Conservation (phyloP, 2,329 filamentous ascomycete genomes). For the Trichophyton benhamiae region DNA sequence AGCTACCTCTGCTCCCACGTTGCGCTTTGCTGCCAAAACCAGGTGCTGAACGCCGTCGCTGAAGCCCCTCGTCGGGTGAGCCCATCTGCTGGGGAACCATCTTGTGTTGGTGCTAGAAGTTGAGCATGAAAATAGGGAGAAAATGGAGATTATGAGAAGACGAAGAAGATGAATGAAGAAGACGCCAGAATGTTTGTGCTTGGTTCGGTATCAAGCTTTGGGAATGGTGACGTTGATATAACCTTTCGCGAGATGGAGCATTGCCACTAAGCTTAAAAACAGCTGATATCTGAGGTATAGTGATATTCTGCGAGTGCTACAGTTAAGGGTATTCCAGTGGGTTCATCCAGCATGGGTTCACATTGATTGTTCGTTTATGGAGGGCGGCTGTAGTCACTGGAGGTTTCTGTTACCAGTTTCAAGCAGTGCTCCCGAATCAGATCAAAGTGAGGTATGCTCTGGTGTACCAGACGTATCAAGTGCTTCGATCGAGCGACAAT, state of each 20-base stretch:
- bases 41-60: conserved; percentile 7
- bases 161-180: background rate
- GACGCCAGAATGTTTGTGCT: background rate
- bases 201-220: background rate
- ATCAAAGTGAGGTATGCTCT: too few species aligned
- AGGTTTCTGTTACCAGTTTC: too few species aligned
- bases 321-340: background rate
- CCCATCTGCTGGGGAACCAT: conserved; percentile 3
- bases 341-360: background rate
- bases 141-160: background rate
- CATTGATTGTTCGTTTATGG: background rate
- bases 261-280: background rate
- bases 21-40: conserved; percentile 8
- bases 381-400: background rate
- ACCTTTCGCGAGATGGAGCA: background rate
- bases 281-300: background rate
- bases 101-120: background rate
- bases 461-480: background rate
- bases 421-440: too few species aligned
- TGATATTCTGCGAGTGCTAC: background rate
- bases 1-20: conserved; percentile 11
- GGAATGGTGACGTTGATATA: background rate
- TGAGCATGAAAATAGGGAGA: background rate
- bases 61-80: background rate
- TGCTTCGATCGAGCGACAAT: background rate